Evolutionary conservation across 2,329 filamentous ascomycete species (phyloP), one percentile per base, ranked within the genome.

Genomic region (Ophiostoma australiae): DNA sequence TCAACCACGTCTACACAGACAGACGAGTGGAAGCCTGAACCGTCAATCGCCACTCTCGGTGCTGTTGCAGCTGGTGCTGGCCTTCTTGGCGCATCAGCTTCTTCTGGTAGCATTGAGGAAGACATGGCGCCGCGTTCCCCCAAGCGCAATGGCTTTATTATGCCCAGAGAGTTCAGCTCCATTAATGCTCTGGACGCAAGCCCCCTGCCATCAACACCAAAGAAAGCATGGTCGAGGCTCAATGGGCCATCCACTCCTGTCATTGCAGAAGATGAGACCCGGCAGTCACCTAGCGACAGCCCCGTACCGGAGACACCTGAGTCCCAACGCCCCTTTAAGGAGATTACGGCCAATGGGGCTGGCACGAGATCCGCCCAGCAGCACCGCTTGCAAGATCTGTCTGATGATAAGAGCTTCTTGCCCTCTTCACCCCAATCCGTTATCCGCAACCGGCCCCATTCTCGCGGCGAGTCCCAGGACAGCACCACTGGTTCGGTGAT

Each of bases 251-350:
- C 77, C 4, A 78, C 80, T 0, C 82, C 83, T 10, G 76, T 86
- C 69, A 89, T 91, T 77, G 87, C 87, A 3, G 89, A 91, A 76
- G 89, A 91, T 75, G 86, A 88, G 73, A 88, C 87, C 3, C 82
- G 84, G 61, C 86, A 89, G 74, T 84, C 84, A 52, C 82, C 82
- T 17, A 79, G 78, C 31, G 79, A 80, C 61, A 78, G 79, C 33
- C 77, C 78, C 4, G 75, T 81, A 69, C 76, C 80, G 7, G 82
- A 84, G 74, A 84, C 82, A 67, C 83, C 87, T 73, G 83, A 88
- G 71, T 87, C 84, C 0, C 84, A 86, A 75, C 81, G 81, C 20
- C 86, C 86, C 0, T 85, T 91, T 76, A 86, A 83, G 77, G 86
- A 89, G 75, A 83, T 90, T 15, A 87, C 89, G n/a, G 81, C 81